Evolutionary conservation across 768 basidiomycete genomes (phyloP).

Genomic region (Astraeus odoratus): DNA sequence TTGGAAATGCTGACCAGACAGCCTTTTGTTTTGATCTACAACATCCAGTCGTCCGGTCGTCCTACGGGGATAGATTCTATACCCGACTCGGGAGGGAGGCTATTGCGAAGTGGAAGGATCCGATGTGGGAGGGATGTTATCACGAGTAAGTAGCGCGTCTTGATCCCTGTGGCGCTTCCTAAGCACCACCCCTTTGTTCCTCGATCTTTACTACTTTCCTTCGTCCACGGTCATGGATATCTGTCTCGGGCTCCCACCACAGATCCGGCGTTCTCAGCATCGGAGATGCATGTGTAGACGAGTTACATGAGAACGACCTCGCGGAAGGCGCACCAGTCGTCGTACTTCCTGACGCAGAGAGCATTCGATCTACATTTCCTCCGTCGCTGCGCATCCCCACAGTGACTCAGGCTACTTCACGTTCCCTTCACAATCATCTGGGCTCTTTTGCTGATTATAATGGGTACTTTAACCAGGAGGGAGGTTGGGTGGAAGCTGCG

Average conservation of each 20-base stretch:
- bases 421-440: slow-evolving; percentile 12
- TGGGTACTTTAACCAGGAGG: slow-evolving; percentile 69
- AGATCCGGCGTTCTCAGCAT: slow-evolving; percentile 65
- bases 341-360: slow-evolving; percentile 30
- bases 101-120: slow-evolving; percentile 67
- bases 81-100: slow-evolving; percentile 69
- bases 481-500: slow-evolving; percentile 81
- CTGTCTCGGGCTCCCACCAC: neutral
- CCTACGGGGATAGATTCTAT: slow-evolving; percentile 66
- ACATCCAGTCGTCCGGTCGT: slow-evolving; percentile 65
- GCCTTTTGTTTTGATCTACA: no score
- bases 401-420: slow-evolving; percentile 15
- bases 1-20: neutral
- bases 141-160: slow-evolving; percentile 60
- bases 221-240: neutral
- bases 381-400: slow-evolving; percentile 7
- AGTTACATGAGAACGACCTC: slow-evolving; percentile 56
- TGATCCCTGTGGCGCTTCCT: no score
- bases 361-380: slow-evolving; percentile 46
- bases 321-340: slow-evolving; percentile 44
- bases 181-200: neutral
- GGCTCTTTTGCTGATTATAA: slow-evolving; percentile 10
- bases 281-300: slow-evolving; percentile 39
- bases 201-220: neutral
- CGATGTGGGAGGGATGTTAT: slow-evolving; percentile 66